Evolutionary conservation across 2,329 filamentous ascomycete genomes (phyloP).

Genomic region (Stromatinia cepivora): DNA sequence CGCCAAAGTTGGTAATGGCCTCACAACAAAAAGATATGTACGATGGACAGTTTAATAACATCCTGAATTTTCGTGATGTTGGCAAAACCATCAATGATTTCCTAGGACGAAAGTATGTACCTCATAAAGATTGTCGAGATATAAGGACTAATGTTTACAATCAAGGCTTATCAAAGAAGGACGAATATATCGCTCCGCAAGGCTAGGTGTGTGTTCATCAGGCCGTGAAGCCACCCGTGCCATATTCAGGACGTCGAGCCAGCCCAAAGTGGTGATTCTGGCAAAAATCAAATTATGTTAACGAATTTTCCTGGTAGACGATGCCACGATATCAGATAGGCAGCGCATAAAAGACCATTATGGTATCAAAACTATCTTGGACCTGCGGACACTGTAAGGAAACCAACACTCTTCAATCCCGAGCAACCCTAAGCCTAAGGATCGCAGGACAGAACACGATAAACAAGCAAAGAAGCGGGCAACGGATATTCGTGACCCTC

Average conservation of each 20-base stretch:
- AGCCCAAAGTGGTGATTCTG: neutral
- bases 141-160: conserved; percentile 21
- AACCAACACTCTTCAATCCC: neutral
- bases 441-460: conserved; percentile 68
- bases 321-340: conserved; percentile 67
- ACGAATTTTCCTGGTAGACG: conserved; percentile 53
- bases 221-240: neutral
- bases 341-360: conserved; percentile 58
- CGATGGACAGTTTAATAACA: conserved; percentile 49
- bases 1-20: neutral
- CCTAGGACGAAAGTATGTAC: conserved; percentile 53
- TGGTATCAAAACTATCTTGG: conserved; percentile 71
- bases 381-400: conserved; percentile 71
- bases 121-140: neutral
- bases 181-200: conserved; percentile 66
- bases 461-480: conserved; percentile 64
- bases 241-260: neutral
- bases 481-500: conserved; percentile 47
- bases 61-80: conserved; percentile 78
- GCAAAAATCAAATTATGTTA: neutral
- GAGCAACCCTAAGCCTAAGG: neutral
- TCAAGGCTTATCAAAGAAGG: conserved; percentile 56
- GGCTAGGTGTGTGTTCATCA: conserved; percentile 49
- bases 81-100: conserved; percentile 64
- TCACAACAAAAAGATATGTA: neutral